Evolutionary conservation across 2,329 filamentous ascomycete species (phyloP).

Genomic region (Byssoonygena ceratinophila): DNA sequence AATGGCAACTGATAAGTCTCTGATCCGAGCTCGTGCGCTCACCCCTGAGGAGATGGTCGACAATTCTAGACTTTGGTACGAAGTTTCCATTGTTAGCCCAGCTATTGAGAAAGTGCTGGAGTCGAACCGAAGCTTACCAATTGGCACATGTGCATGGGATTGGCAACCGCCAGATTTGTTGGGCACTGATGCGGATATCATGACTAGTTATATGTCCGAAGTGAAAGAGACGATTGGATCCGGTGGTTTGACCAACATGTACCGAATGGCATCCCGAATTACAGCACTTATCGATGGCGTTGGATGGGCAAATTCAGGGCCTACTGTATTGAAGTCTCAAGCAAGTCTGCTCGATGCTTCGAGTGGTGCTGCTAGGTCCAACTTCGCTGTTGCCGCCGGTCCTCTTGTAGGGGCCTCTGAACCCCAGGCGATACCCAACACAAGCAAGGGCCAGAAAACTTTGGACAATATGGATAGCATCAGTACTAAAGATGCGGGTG

Average conservation of each 20-base stretch:
- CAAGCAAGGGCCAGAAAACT: neutral
- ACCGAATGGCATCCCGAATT: slow-evolving; percentile 25
- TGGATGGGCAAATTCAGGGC: slow-evolving; percentile 24
- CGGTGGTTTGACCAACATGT: slow-evolving; percentile 23
- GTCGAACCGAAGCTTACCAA: slow-evolving; percentile 26
- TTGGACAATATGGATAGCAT: neutral
- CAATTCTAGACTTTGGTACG: slow-evolving; percentile 30
- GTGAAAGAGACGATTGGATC: slow-evolving; percentile 19
- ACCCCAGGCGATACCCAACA: neutral
- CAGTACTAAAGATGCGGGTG: neutral
- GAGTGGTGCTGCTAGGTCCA: neutral
- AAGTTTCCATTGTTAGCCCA: slow-evolving; percentile 30
- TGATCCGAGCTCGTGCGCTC: slow-evolving; percentile 24
- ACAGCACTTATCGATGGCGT: slow-evolving; percentile 32
- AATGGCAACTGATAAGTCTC: slow-evolving; percentile 18
- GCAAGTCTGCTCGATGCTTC: neutral
- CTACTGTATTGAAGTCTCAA: neutral
- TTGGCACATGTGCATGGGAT: slow-evolving; percentile 27
- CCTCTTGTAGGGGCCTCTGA: neutral
- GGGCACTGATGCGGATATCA: slow-evolving; percentile 18
- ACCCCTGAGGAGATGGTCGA: slow-evolving; percentile 24
- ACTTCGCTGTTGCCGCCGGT: neutral
- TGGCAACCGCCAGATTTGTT: slow-evolving; percentile 26
- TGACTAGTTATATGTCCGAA: slow-evolving; percentile 1
- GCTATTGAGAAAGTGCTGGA: slow-evolving; percentile 27